Percentiles rank a stretch among this genome's conserved stretches.
These are phyloP conservation scores for Dalechampia spathulata DNA, from an alignment of 441 rosid genomes.

Conservation along the genomic window DNA sequence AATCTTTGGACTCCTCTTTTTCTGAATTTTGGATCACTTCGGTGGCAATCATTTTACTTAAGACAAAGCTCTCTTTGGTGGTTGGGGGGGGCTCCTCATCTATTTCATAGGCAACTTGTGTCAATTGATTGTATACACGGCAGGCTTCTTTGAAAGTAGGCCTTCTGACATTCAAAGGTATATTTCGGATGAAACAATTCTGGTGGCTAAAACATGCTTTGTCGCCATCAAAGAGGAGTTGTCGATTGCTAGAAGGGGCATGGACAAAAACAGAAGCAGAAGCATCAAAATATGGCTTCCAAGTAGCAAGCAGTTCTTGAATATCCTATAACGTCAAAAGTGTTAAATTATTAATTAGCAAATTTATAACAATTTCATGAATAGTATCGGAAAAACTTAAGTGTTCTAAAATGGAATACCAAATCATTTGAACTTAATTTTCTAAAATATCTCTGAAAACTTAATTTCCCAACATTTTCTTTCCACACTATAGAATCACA, in stretches of 20 bases:
- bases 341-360: slow-evolving; percentile 12
- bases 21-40: slow-evolving; percentile 16
- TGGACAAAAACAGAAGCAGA: slow-evolving; percentile 60
- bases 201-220: slow-evolving; percentile 63
- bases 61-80: slow-evolving; percentile 19
- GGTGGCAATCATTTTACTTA: slow-evolving; percentile 17
- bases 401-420: neutral
- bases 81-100: slow-evolving; percentile 34
- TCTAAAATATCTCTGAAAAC: neutral
- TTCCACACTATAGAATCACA: neutral
- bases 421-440: neutral
- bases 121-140: slow-evolving; percentile 60
- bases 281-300: slow-evolving; percentile 93
- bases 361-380: neutral
- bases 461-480: neutral
- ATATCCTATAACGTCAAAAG: slow-evolving; percentile 50
- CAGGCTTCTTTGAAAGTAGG: slow-evolving; percentile 89
- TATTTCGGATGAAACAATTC: slow-evolving; percentile 38
- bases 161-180: slow-evolving; percentile 69
- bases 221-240: slow-evolving; percentile 61
- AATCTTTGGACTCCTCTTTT: slow-evolving; percentile 29
- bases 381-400: neutral
- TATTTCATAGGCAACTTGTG: slow-evolving; percentile 52
- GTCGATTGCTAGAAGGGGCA: slow-evolving; percentile 85
- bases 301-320: slow-evolving; percentile 74